Base-by-base conservation (phyloP, 2,329 filamentous ascomycete species). In the Talaromyces sp. region DNA sequence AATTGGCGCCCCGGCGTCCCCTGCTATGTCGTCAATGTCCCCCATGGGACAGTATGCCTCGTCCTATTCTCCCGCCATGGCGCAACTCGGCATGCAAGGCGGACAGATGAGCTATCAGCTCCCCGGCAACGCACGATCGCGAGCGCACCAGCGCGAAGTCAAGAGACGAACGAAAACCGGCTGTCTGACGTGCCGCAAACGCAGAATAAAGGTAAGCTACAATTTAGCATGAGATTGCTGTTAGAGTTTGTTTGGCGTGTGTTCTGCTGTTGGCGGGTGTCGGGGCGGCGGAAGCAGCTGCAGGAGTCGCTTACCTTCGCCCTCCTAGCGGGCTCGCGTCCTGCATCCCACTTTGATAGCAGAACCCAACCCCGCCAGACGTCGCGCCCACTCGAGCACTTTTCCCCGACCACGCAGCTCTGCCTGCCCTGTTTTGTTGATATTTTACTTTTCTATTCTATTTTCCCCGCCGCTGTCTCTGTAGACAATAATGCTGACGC, bases 81-180 rank as follows among this genome's bases (percentile, higher is more conserved):
- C 66, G 54, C 72, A 73, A 56, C 69, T 70, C 63, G 71, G 68
- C 32, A 71, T 73, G 68, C 78, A 75, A 60, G 78, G 78, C 57
- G 63, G 68, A 67, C 80, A 78, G 64, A 84, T 82, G 77, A 85
- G 65, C 77, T 85, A 72, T 73, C 79, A 74, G 77, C 80, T 76
- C 66, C 81, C 73, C 30, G 80, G 78, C 57, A 75, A 80, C 59
- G 74, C 77, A n/a, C 58, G 62, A 78, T 76, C 71, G 79, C 82
- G 67, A 80, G 86, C 87, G 68, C 85, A 89, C 73, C 81, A 81
- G 75, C 87, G 89, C 77, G 88, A 91, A 76, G 89, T 91, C 73
- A 91, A 91, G 78, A 82, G 88, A 67, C 82, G 88, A 71, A 91
- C 88, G 61, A 90, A 90, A 77, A 90, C 87, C 1, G 87, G 87